Evolutionary conservation across 139 green algal genomes (phyloP), one percentile per base, ranked within the genome.

Genomic region (Micractinium conductrix): DNA sequence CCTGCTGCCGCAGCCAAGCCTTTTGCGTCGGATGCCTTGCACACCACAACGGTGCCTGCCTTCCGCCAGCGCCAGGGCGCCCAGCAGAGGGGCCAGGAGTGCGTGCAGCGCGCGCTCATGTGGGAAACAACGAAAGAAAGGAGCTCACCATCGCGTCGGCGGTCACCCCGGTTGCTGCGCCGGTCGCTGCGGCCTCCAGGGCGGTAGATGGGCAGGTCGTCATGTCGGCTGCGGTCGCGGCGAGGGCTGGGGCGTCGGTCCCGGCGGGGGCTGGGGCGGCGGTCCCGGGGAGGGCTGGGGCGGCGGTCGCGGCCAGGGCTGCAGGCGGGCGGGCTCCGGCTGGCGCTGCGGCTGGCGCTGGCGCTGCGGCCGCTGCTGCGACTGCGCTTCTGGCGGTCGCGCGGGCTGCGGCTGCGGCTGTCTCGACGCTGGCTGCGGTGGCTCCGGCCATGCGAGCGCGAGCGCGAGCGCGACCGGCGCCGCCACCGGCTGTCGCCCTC

Each of bases 331-430:
- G n/a, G n/a, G n/a, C n/a, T n/a, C n/a, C n/a, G n/a, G n/a, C n/a
- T n/a, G n/a, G n/a, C n/a, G n/a, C n/a, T n/a, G n/a, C n/a, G n/a
- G n/a, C n/a, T n/a, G n/a, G n/a, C n/a, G 69, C 37, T 24, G 2
- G 69, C 40, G 69, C 69, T 76, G 69, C 69, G 69, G 69, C 69
- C 63, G 72, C 72, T 22, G 44, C 72, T 79, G 37, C 84, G 84
- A 24, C 85, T 73, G 21, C 87, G 50, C 80, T 74, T 89, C n/a
- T 83, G 69, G 81, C 81, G 76, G 60, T 81, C 68, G 53, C 79
- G 67, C 33, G 24, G 5, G 68, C 45, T 40, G 62, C 74, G 28
- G 62, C 70, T 48, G 69, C 75, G 83, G 45, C 74, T 83, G 62
- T 33, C 26, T 8, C 40, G 16, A 1, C 70, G 70, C 22, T 48